A percentile compares a stretch with the other conserved stretches of the same genome.
Conservation (phyloP, 2,329 filamentous ascomycete species). For the Ophiostoma himal-ulmi region DNA sequence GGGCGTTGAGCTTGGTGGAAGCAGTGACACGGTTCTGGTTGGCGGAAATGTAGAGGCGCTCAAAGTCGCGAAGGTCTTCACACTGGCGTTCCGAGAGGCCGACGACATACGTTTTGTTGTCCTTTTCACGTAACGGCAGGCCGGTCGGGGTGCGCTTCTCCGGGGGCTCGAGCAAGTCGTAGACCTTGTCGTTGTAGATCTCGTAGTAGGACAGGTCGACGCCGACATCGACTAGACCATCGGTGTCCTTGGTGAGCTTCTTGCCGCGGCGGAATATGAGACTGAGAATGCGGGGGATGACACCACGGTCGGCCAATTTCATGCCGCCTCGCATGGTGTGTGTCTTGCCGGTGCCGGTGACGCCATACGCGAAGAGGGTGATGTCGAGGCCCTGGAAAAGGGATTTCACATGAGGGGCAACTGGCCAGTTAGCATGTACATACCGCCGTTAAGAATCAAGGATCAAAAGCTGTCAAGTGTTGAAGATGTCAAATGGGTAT, state of each 20-base stretch:
- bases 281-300: conserved; percentile 80
- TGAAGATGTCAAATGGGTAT: neutral
- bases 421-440: conserved; percentile 41
- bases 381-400: conserved; percentile 85
- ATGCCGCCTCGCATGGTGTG: conserved; percentile 93
- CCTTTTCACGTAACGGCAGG: conserved; percentile 75
- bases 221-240: conserved; percentile 61
- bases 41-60: conserved; percentile 81
- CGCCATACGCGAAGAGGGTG: conserved; percentile 87
- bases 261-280: conserved; percentile 78
- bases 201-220: conserved; percentile 88
- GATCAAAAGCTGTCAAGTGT: neutral
- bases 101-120: conserved; percentile 80
- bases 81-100: conserved; percentile 79
- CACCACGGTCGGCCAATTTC: conserved; percentile 75
- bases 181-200: conserved; percentile 95
- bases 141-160: conserved; percentile 81
- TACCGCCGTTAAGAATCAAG: neutral
- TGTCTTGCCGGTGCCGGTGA: conserved; percentile 90
- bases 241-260: conserved; percentile 75
- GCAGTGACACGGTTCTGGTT: conserved; percentile 87
- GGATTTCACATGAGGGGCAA: conserved; percentile 82
- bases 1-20: conserved; percentile 85
- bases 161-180: conserved; percentile 78
- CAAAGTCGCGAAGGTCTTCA: conserved; percentile 81